These are phyloP conservation scores for Hylodesmum podocarpum DNA, from an alignment of 306 rosid species.

Conservation along the genomic window DNA sequence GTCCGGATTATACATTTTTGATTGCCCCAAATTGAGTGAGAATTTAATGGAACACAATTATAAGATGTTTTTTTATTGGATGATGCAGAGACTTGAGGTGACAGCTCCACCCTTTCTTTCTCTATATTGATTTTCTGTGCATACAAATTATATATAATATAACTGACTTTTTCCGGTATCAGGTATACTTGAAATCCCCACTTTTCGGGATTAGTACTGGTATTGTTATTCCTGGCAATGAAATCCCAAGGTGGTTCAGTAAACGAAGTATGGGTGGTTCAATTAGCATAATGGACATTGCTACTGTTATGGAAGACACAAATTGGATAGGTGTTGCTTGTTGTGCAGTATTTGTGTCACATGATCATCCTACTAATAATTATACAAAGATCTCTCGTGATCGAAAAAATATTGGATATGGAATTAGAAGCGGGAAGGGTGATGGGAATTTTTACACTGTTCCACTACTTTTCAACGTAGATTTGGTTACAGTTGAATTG, in stretches of 20 bases:
- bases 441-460: no score
- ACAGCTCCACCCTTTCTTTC: background rate
- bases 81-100: conserved; percentile 12
- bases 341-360: background rate
- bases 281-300: background rate
- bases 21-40: background rate
- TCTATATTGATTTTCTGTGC: background rate
- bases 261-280: background rate
- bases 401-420: no score
- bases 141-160: background rate
- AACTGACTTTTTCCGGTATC: background rate
- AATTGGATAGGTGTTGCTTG: background rate
- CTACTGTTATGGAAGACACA: background rate
- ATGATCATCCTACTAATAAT: background rate
- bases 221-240: background rate
- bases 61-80: conserved; percentile 11
- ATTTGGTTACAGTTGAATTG: background rate
- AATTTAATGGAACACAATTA: background rate
- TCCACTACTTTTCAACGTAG: background rate
- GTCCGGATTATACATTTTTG: background rate
- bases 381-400: no score
- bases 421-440: no score
- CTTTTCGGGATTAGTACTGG: fast-evolving
- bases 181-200: background rate
- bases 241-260: conserved; percentile 19